phyloP scores from a whole-genome alignment of 306 rosid genomes.

The Mimosa pudica region DNA sequence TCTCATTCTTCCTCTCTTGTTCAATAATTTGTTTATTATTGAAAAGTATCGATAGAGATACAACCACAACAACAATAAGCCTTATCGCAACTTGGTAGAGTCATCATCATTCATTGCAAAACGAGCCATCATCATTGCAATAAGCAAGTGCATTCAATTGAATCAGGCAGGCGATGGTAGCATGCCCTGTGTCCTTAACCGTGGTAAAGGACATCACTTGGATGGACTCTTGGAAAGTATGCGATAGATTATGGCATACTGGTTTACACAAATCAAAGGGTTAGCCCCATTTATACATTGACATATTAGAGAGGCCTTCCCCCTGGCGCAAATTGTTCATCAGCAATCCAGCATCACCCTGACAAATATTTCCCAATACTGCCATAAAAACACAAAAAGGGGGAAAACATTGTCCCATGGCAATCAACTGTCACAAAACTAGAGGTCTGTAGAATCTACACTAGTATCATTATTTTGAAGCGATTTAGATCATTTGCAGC shows the following conservation, averaged over 20 bases:
- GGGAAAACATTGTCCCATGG: neutral
- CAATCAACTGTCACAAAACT: constrained; percentile 26
- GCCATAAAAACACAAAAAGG: constrained; percentile 6
- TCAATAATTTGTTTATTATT: too few relatives aligned
- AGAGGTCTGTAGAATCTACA: constrained; percentile 6
- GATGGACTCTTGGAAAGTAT: neutral
- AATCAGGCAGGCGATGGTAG: neutral
- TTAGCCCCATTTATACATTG: neutral
- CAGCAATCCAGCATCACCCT: neutral
- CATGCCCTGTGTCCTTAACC: neutral
- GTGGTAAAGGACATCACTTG: neutral
- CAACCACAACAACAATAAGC: too few relatives aligned
- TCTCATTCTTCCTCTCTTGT: too few relatives aligned
- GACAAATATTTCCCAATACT: constrained; percentile 6
- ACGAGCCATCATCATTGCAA: neutral
- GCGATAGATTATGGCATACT: neutral
- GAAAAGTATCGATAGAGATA: too few relatives aligned
- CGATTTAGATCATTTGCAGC: constrained; percentile 21
- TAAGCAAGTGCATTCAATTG: neutral
- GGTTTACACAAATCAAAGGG: neutral
- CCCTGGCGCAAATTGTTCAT: neutral
- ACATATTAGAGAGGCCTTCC: neutral
- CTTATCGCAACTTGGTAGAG: too few relatives aligned
- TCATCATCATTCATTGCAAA: neutral
- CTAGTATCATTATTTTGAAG: constrained; percentile 8